Evolutionary conservation across 257 asterid genomes (phyloP).

Genomic region (Solanum appendiculatum): DNA sequence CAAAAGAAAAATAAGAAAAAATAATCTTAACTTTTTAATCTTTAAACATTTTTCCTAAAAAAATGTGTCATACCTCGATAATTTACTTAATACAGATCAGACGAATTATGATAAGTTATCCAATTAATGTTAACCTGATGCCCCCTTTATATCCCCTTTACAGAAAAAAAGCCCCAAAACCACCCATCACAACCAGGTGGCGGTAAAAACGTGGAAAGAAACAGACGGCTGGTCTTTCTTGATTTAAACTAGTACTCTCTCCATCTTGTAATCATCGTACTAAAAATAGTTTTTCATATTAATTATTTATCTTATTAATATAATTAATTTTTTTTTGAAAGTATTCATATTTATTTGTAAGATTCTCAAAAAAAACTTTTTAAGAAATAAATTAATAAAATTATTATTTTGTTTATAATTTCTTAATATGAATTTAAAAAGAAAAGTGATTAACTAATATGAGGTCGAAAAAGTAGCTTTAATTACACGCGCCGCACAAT

Average conservation of each 20-base stretch:
- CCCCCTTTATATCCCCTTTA: not conserved
- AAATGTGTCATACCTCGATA: not conserved
- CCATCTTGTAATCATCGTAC: not conserved
- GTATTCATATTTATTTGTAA: no score
- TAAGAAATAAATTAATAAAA: no score
- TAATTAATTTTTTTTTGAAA: no score
- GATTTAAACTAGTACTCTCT: not conserved
- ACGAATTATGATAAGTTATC: not conserved
- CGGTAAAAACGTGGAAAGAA: not conserved
- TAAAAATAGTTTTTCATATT: no score
- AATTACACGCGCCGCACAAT: not conserved
- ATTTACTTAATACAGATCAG: no score
- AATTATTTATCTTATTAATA: no score
- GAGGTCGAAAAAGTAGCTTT: not conserved
- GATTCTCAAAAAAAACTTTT: no score
- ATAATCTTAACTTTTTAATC: no score
- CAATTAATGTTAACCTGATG: not conserved
- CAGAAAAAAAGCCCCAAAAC: not conserved
- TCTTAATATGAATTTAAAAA: rapidly evolving
- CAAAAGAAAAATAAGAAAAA: no score
- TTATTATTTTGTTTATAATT: no score
- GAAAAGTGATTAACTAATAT: no score
- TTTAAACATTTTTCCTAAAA: no score
- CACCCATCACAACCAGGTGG: not conserved
- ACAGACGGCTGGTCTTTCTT: not conserved